A percentile compares a stretch with the other conserved stretches of the same genome.
Conservation (phyloP, 108 stramenopile species). For the Mediolabrus comicus region DNA sequence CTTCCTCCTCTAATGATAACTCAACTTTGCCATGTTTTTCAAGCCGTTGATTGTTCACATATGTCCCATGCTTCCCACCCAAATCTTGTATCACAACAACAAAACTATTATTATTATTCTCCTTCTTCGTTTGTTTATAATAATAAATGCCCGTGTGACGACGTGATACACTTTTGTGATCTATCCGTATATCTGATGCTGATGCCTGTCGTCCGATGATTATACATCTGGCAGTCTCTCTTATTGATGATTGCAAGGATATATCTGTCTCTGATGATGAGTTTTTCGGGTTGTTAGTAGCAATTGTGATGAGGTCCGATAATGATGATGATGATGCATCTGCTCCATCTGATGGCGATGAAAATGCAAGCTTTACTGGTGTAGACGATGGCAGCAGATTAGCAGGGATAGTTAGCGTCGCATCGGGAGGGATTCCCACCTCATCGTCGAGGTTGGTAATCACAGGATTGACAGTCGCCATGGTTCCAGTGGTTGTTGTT, state of each 20-base stretch:
- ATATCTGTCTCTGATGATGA: neutral
- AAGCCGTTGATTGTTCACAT: slow-evolving; percentile 41
- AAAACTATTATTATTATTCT: neutral
- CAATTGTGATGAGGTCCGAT: neutral
- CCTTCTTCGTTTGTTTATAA: neutral
- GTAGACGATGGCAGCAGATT: neutral
- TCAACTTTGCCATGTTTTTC: slow-evolving; percentile 42
- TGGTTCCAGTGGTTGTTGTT: neutral
- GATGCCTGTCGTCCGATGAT: slow-evolving; percentile 64
- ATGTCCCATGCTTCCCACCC: slow-evolving; percentile 69
- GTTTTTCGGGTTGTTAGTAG: neutral
- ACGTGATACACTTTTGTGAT: slow-evolving; percentile 67
- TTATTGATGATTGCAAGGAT: slow-evolving; percentile 24
- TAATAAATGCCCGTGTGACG: slow-evolving; percentile 64
- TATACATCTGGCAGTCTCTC: slow-evolving; percentile 28
- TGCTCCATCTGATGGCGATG: neutral
- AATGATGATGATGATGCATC: slow-evolving; percentile 9
- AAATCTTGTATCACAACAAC: slow-evolving; percentile 53
- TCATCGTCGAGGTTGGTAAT: slow-evolving; percentile 24
- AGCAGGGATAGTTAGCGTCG: slow-evolving; percentile 23
- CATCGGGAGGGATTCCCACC: slow-evolving; percentile 29
- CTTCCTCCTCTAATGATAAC: slow-evolving; percentile 58
- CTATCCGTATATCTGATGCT: slow-evolving; percentile 59
- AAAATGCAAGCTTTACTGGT: slow-evolving; percentile 12
- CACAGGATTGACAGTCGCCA: neutral